These are phyloP conservation scores for Linnemannia schmuckeri DNA, from an alignment of 192 early-diverging fungal genomes.

Conservation along the genomic window DNA sequence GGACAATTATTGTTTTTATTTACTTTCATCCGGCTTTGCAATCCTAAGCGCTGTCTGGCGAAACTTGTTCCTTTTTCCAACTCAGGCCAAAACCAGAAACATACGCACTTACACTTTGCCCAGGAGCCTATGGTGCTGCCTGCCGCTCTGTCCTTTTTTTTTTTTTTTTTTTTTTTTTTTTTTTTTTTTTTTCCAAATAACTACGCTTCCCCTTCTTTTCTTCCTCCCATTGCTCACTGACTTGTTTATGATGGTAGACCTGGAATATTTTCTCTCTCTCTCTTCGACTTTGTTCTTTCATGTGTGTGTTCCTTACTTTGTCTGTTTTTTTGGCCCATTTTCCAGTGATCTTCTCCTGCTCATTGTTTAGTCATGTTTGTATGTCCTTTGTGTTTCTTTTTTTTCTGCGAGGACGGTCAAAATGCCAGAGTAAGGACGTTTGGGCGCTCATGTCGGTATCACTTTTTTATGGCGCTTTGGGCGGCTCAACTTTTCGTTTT, in stretches of 20 bases:
- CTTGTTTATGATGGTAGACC: too few relatives aligned
- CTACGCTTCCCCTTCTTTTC: background rate
- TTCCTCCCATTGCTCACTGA: too few relatives aligned
- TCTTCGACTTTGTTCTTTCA: background rate
- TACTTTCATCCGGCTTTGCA: background rate
- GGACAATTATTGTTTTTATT: background rate
- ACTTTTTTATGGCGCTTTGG: background rate
- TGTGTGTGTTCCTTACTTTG: background rate
- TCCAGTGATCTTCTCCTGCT: background rate
- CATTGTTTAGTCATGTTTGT: constrained; percentile 9
- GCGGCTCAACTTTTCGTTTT: background rate
- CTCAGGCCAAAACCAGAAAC: constrained; percentile 7
- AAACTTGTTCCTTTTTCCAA: background rate
- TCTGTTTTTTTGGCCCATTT: background rate
- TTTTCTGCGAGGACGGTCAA: background rate
- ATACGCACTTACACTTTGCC: background rate
- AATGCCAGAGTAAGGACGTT: background rate
- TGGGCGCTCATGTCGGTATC: background rate
- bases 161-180: too few relatives aligned
- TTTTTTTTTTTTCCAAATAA: background rate
- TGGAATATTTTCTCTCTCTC: background rate
- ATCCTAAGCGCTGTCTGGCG: background rate
- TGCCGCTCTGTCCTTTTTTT: too few relatives aligned
- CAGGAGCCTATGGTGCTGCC: background rate
- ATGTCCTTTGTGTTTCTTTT: background rate